A percentile compares a stretch with the other conserved stretches of the same genome.
Conservation (phyloP, 2,329 filamentous ascomycete genomes). For the Neofusicoccum umdonicola region DNA sequence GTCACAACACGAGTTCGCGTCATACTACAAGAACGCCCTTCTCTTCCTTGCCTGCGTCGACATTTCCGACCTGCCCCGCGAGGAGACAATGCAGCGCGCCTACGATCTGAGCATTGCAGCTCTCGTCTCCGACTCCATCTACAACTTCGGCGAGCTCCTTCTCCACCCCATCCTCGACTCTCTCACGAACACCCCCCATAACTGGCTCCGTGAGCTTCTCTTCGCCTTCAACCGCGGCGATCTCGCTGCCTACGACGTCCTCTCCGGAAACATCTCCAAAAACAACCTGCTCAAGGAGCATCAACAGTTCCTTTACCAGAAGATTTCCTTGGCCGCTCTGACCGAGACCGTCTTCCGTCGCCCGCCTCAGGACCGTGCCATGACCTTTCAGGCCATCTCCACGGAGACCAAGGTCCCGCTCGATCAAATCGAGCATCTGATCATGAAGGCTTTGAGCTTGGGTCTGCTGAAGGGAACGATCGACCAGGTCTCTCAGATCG, state of each 20-base stretch:
- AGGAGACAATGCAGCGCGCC: constrained; percentile 77
- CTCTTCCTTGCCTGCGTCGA: constrained; percentile 97
- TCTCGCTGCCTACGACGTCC: constrained; percentile 77
- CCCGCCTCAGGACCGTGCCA: constrained; percentile 89
- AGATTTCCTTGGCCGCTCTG: constrained; percentile 94
- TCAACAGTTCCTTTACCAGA: constrained; percentile 84
- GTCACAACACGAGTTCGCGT: constrained; percentile 85
- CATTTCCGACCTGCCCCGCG: constrained; percentile 67
- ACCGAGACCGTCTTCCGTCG: constrained; percentile 96
- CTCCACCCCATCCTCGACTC: constrained; percentile 93
- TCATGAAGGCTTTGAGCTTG: constrained; percentile 98
- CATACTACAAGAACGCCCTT: constrained; percentile 96
- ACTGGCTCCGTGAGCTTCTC: constrained; percentile 92
- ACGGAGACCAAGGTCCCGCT: constrained; percentile 88
- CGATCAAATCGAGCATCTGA: constrained; percentile 93
- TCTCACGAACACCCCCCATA: constrained; percentile 69
- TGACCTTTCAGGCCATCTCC: constrained; percentile 86
- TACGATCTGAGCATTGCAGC: constrained; percentile 93
- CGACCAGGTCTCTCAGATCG: constrained; percentile 92
- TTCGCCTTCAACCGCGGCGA: constrained; percentile 98
- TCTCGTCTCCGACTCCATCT: constrained; percentile 89
- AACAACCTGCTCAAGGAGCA: constrained; percentile 78
- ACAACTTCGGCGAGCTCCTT: constrained; percentile 99
- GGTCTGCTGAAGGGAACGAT: constrained; percentile 88
- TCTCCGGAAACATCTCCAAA: constrained; percentile 76